These are phyloP conservation scores for Artomyces pyxidatus DNA, from an alignment of 768 basidiomycete species.

Conservation along the genomic window DNA sequence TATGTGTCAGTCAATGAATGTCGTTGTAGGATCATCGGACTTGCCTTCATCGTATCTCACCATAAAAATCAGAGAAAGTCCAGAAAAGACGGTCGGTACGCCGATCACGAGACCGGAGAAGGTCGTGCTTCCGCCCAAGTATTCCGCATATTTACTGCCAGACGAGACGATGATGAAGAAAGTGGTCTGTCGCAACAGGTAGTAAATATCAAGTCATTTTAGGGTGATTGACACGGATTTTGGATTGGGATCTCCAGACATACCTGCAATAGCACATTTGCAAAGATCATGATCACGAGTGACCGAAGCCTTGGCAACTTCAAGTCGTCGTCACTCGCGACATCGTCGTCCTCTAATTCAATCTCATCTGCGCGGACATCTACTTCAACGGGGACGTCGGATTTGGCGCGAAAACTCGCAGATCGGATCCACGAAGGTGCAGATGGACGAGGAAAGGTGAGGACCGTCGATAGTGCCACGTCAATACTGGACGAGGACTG, in stretches of 20 bases:
- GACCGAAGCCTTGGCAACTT: conserved; percentile 41
- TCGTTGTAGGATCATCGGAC: conserved; percentile 1
- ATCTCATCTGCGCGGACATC: not conserved
- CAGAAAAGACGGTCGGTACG: conserved; percentile 57
- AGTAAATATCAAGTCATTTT: not conserved
- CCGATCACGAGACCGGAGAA: conserved; percentile 65
- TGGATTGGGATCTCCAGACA: too few relatives aligned
- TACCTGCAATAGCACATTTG: conserved; percentile 41
- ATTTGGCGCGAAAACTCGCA: not conserved
- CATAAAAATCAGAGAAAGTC: conserved; percentile 48
- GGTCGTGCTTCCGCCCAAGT: conserved; percentile 58
- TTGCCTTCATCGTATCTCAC: conserved; percentile 48
- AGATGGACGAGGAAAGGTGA: not conserved
- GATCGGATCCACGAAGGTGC: not conserved
- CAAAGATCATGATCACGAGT: conserved; percentile 35
- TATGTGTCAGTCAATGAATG: not conserved
- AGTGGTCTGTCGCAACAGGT: conserved; percentile 35
- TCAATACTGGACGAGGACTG: too few relatives aligned
- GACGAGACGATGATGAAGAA: conserved; percentile 69
- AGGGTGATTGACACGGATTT: not conserved
- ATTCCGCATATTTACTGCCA: conserved; percentile 51
- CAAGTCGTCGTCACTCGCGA: conserved; percentile 27
- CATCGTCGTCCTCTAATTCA: too few relatives aligned
- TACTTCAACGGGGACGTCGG: not conserved
- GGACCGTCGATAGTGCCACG: not conserved